phyloP scores from a whole-genome alignment of 352 stramenopile species.

The Globisporangium heterothallicum region DNA sequence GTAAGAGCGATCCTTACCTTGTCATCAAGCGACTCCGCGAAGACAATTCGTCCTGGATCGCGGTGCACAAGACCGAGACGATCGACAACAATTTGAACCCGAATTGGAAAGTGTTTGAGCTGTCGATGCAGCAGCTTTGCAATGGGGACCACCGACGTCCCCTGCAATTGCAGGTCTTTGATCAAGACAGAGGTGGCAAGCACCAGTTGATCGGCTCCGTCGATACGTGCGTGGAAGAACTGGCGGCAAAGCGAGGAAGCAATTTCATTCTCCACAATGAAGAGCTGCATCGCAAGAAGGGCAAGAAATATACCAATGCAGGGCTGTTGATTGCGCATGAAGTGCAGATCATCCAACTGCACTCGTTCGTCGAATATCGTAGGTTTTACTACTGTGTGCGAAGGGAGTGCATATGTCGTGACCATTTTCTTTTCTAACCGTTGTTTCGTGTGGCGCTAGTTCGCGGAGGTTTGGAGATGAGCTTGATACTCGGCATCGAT shows the following conservation, averaged over 20 bases:
- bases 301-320: conserved; percentile 68
- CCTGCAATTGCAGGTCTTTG: conserved; percentile 75
- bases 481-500: conserved; percentile 65
- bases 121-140: conserved; percentile 68
- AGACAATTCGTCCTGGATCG: conserved; percentile 43
- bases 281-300: conserved; percentile 49
- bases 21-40: conserved; percentile 50
- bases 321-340: conserved; percentile 39
- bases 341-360: conserved; percentile 33
- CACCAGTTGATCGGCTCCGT: conserved; percentile 68
- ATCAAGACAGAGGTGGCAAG: conserved; percentile 66
- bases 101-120: conserved; percentile 47
- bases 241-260: conserved; percentile 43
- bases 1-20: conserved; percentile 60
- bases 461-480: conserved; percentile 85
- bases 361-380: conserved; percentile 62
- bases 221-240: conserved; percentile 49
- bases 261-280: conserved; percentile 59
- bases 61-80: conserved; percentile 61
- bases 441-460: conserved; percentile 18
- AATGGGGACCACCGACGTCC: conserved; percentile 67
- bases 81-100: conserved; percentile 74
- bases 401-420: conserved; percentile 4
- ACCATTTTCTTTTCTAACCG: no score
- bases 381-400: conserved; percentile 13